Evolutionary conservation across 768 basidiomycete genomes (phyloP), one percentile per base, ranked within the genome.

Genomic region (Tephrocybe sp.): DNA sequence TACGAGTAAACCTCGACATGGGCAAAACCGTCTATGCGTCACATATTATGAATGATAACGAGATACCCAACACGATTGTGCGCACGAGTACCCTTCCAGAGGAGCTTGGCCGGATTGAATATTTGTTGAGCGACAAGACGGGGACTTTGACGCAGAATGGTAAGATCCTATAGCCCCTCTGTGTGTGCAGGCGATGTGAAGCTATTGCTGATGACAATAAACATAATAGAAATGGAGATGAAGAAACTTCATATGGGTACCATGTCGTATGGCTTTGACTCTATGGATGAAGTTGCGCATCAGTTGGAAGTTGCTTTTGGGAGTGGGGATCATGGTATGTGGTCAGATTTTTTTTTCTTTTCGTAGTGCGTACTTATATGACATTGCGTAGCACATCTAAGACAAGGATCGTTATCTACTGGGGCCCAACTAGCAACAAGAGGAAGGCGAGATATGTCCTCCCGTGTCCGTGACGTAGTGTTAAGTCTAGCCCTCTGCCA

Each of bases 1-100:
- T 99, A 49, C 89, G 97, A n/a, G 96, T 99, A 47, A 99, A 99
- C 60, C 79, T 99, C 47, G 97, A 99, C 67, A 98, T 99, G 95
- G 97, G 97, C 50, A 99, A 99, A 71, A 98, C 95, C 1, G 89
- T 98, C 38, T 99, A 99, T 60, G 94, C 92, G 0, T 86, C 89
- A 38, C 90, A 94, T 57, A 98, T 98, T 50, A 93, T 95, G 87
- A 86, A 82, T 45, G 97, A 98, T 70, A 64, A 60, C 39, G 92
- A 98, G 68, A 99, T 99, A 58, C 92, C 94, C 4, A 83, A 85
- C 41, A 97, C 97, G 4, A 97, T 98, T 54, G 97, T 98, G 7
- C 79, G 97, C 12, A 98, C 97, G n/a, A 92, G 89, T 61, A 99
- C 97, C 0, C 76, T 99, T 3, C 97, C 97, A 0, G 97, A 99